phyloP scores from a whole-genome alignment of 2,329 filamentous ascomycete genomes.

The Emydomyces testavorans region DNA sequence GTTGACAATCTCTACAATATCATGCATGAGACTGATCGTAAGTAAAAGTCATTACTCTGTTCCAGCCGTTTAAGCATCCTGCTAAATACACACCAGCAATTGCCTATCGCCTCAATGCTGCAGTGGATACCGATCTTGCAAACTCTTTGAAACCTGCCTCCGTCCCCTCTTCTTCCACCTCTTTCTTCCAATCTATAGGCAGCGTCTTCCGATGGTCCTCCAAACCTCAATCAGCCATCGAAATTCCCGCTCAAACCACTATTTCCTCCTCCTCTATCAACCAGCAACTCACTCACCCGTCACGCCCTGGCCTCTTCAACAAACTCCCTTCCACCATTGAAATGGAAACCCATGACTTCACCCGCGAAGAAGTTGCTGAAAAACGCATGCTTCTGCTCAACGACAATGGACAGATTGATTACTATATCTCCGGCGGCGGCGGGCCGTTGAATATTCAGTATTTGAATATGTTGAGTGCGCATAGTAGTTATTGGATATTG shows the following conservation, averaged over 20 bases:
- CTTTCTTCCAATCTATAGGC: conserved; percentile 54
- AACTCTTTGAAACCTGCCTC: conserved; percentile 63
- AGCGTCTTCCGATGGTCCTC: conserved; percentile 49
- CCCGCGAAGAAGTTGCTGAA: conserved; percentile 81
- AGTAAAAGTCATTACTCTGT: conserved; percentile 14
- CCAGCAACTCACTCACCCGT: neutral
- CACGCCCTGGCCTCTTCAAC: conserved; percentile 39
- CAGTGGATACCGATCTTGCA: conserved; percentile 72
- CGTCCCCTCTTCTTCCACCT: conserved; percentile 60
- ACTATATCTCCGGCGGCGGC: conserved; percentile 67
- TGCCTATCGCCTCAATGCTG: conserved; percentile 81
- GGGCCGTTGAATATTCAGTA: conserved; percentile 92
- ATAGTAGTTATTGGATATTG: conserved; percentile 86
- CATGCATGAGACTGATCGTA: conserved; percentile 57
- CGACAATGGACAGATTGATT: conserved; percentile 94
- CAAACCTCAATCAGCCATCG: conserved; percentile 40
- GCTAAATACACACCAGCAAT: conserved; percentile 45
- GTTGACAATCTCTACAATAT: conserved; percentile 97
- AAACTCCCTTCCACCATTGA: conserved; percentile 63
- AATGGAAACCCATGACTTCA: conserved; percentile 90
- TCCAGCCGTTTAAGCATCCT: neutral
- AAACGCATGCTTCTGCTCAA: conserved; percentile 79
- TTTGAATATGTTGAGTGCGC: conserved; percentile 89
- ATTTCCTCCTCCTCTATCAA: conserved; percentile 54
- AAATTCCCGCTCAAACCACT: conserved; percentile 41